A percentile compares a stretch with the other conserved stretches of the same genome.
Conservation (phyloP, 1,284 basidiomycete species). For the Papiliotrema laurentii region DNA sequence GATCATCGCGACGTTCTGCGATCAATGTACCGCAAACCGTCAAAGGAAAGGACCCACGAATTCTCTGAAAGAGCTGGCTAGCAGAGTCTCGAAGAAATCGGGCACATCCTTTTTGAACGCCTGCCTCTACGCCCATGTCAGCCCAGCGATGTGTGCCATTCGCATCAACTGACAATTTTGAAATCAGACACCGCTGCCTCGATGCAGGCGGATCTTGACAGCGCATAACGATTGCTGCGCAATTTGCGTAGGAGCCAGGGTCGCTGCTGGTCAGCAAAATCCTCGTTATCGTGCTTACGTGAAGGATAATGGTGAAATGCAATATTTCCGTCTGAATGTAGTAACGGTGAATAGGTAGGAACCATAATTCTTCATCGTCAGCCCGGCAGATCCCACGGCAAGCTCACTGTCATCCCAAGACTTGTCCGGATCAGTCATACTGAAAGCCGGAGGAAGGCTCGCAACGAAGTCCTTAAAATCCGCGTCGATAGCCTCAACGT, state of each 20-base stretch:
- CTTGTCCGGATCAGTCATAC: constrained; percentile 29
- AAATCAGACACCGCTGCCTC: constrained; percentile 41
- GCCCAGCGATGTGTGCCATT: not conserved
- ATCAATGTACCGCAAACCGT: not conserved
- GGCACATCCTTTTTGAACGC: constrained; percentile 41
- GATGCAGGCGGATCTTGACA: constrained; percentile 39
- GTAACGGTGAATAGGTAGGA: constrained; percentile 41
- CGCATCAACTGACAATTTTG: constrained; percentile 25
- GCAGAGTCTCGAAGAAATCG: constrained; percentile 39
- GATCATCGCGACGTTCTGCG: constrained; percentile 44
- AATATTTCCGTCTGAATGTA: constrained; percentile 47
- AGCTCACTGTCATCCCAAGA: constrained; percentile 31
- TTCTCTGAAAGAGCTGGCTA: constrained; percentile 40
- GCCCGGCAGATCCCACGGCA: not conserved
- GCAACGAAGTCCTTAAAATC: constrained; percentile 73
- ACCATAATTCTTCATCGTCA: constrained; percentile 25
- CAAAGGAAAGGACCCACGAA: constrained; percentile 31
- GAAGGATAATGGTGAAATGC: constrained; percentile 43
- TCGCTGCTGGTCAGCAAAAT: constrained; percentile 18
- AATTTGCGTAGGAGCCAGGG: constrained; percentile 44
- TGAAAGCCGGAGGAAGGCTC: constrained; percentile 59
- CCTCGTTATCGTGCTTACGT: constrained; percentile 21
- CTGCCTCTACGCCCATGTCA: constrained; percentile 22
- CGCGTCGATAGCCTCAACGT: constrained; percentile 75
- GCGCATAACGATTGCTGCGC: constrained; percentile 28